A percentile compares a stretch with the other conserved stretches of the same genome.
These are phyloP conservation scores for Exophiala alcalophila DNA, from an alignment of 2,329 filamentous ascomycete genomes.

Conservation along the genomic window DNA sequence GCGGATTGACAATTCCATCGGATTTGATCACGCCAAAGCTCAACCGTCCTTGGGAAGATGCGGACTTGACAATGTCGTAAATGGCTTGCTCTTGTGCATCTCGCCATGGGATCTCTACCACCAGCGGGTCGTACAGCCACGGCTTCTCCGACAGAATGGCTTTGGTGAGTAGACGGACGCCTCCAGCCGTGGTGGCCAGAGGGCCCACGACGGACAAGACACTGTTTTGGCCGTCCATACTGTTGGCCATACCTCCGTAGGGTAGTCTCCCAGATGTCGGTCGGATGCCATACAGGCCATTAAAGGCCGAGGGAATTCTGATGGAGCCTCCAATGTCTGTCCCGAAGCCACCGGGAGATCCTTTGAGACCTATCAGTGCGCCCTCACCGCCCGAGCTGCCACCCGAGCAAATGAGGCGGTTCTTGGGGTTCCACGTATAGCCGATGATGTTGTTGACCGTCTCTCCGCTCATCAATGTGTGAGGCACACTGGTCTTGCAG, in stretches of 20 bases:
- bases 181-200: conserved; percentile 55
- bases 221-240: conserved; percentile 62
- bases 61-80: conserved; percentile 39
- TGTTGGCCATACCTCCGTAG: conserved; percentile 60
- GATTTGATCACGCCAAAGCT: conserved; percentile 55
- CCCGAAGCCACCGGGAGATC: conserved; percentile 56
- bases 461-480: conserved; percentile 57
- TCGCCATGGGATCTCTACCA: conserved; percentile 65
- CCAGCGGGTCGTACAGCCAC: conserved; percentile 65
- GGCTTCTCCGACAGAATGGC: conserved; percentile 57
- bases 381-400: conserved; percentile 61
- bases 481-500: conserved; percentile 57
- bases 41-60: conserved; percentile 39
- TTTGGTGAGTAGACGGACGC: conserved; percentile 56
- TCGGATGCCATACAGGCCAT: conserved; percentile 56
- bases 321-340: conserved; percentile 59
- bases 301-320: conserved; percentile 59
- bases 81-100: conserved; percentile 41
- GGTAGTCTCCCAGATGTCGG: conserved; percentile 54
- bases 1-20: conserved; percentile 51
- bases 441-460: conserved; percentile 61
- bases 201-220: conserved; percentile 63
- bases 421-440: conserved; percentile 57
- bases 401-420: conserved; percentile 53
- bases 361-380: conserved; percentile 53